Conservation (phyloP, 2,329 filamentous ascomycete genomes). For the Gaeumannomyces tritici region DNA sequence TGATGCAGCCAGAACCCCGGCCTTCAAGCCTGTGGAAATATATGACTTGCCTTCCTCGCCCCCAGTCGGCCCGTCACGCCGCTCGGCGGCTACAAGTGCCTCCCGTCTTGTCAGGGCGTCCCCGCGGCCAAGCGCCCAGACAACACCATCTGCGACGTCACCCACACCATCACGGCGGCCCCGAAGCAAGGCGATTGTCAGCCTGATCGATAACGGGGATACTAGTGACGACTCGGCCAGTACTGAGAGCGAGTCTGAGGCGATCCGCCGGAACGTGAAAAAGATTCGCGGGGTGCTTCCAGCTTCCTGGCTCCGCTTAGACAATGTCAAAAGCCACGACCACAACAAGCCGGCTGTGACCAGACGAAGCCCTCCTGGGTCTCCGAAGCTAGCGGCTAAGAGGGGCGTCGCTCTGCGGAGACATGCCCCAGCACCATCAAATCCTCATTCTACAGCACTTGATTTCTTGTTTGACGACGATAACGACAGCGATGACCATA, state of each 20-base stretch:
- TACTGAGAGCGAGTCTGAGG: constrained; percentile 31
- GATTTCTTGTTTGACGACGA: constrained; percentile 30
- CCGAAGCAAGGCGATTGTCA: background rate
- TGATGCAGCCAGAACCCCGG: background rate
- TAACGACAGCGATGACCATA: constrained; percentile 15
- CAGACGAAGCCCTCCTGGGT: constrained; percentile 20
- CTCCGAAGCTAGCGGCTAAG: constrained; percentile 26
- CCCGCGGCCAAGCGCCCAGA: background rate
- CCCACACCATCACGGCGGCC: background rate
- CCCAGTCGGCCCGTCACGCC: background rate
- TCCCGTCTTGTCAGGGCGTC: background rate
- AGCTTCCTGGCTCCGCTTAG: constrained; percentile 57
- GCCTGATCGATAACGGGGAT: constrained; percentile 1
- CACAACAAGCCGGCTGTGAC: constrained; percentile 16
- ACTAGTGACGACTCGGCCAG: background rate
- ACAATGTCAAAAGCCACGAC: constrained; percentile 33
- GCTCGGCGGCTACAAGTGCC: background rate
- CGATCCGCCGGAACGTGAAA: constrained; percentile 26
- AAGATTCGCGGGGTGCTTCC: constrained; percentile 53
- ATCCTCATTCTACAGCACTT: constrained; percentile 14
- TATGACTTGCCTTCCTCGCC: background rate
- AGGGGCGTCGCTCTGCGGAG: constrained; percentile 42
- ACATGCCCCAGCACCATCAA: constrained; percentile 16
- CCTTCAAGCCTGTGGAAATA: background rate
- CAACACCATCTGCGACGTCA: background rate